phyloP scores from a whole-genome alignment of 805 yeast genomes.

The Metschnikowia colocasiae region DNA sequence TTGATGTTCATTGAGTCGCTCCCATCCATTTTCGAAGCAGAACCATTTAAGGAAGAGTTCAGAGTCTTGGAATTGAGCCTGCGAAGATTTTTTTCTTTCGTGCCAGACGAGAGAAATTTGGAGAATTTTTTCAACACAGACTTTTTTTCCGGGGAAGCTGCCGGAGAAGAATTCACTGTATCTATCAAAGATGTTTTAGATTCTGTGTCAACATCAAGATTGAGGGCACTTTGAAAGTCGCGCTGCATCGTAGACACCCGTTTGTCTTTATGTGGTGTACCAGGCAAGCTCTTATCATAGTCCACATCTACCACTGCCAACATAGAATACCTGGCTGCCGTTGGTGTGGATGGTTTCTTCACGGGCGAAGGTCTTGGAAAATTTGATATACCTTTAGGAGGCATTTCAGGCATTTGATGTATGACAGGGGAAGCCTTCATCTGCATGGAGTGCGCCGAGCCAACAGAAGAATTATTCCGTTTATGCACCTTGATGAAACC shows the following conservation, averaged over 20 bases:
- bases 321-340: conserved; percentile 13
- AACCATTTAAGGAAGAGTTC: neutral
- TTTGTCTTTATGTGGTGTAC: conserved; percentile 9
- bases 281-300: conserved; percentile 16
- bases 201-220: neutral
- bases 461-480: conserved; percentile 10
- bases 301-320: conserved; percentile 17
- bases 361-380: neutral
- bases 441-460: conserved; percentile 9
- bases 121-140: conserved; percentile 9
- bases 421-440: neutral
- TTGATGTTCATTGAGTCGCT: neutral
- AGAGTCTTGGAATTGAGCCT: conserved; percentile 7
- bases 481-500: conserved; percentile 13
- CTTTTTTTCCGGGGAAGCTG: conserved; percentile 1
- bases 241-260: neutral
- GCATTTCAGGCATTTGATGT: neutral
- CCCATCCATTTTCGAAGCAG: neutral
- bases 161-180: neutral
- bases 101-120: conserved; percentile 8
- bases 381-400: neutral
- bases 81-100: conserved; percentile 5
- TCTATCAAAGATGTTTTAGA: neutral
- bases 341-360: neutral
- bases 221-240: conserved; percentile 1